phyloP scores from a whole-genome alignment of 176 grass and related monocot genomes.

The Oryza meridionalis region DNA sequence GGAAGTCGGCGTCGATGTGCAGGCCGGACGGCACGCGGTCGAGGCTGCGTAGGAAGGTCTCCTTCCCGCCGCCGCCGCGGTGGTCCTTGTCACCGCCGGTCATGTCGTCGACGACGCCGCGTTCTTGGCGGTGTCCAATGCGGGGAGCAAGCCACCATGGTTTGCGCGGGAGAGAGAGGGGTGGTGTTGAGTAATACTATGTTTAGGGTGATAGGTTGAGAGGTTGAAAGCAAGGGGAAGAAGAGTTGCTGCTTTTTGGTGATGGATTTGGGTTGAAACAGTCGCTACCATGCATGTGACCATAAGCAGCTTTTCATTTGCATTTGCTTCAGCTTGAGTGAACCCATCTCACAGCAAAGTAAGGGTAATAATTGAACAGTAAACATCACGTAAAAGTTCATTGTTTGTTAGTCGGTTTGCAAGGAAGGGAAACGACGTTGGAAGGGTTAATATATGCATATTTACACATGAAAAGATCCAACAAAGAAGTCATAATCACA shows the following conservation, averaged over 20 bases:
- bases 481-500: conserved; percentile 2
- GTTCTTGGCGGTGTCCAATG: conserved; percentile 26
- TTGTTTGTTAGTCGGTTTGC: neutral
- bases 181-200: conserved; percentile 13
- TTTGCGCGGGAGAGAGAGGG: conserved; percentile 32
- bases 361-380: neutral
- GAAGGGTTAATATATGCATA: conserved; percentile 20
- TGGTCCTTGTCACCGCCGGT: conserved; percentile 11
- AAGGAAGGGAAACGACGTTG: neutral
- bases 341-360: conserved; percentile 19
- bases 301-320: neutral
- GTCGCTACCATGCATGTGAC: conserved; percentile 33
- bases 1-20: conserved; percentile 67
- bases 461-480: conserved; percentile 18
- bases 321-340: conserved; percentile 12
- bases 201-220: conserved; percentile 40
- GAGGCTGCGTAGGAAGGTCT: conserved; percentile 79
- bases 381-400: neutral
- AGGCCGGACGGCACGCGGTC: conserved; percentile 81
- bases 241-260: neutral
- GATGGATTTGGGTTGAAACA: conserved; percentile 25
- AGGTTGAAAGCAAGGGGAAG: conserved; percentile 16
- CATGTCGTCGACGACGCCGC: conserved; percentile 50
- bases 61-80: conserved; percentile 44
- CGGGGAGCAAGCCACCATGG: conserved; percentile 35